Evolutionary conservation across 306 rosid genomes (phyloP).

Genomic region (Ziziphus jujuba): DNA sequence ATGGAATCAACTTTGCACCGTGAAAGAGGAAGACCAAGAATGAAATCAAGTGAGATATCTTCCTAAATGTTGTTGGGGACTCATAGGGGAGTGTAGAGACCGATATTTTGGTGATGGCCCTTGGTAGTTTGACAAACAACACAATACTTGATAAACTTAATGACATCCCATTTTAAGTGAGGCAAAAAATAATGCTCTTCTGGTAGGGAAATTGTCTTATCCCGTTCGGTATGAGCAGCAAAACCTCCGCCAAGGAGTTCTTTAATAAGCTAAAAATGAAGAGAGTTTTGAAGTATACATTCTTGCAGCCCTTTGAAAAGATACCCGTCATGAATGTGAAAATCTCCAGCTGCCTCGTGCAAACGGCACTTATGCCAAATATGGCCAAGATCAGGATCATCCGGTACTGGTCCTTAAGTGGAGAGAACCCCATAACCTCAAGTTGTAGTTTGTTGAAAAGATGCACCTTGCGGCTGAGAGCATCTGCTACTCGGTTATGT

Average conservation of each 20-base stretch:
- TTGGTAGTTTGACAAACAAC: background rate
- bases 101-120: background rate
- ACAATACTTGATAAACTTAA: background rate
- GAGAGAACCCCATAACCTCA: no score
- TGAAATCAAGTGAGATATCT: background rate
- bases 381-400: background rate
- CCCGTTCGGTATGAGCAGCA: background rate
- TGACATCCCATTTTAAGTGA: background rate
- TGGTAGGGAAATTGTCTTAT: background rate
- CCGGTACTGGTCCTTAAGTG: background rate
- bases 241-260: background rate
- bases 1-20: background rate
- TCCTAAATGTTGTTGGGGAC: background rate
- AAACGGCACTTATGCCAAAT: background rate
- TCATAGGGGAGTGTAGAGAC: background rate
- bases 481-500: no score
- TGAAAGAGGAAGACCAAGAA: background rate
- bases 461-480: no score
- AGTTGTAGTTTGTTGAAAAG: no score
- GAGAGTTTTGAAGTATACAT: background rate
- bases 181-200: background rate
- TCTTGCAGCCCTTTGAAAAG: background rate
- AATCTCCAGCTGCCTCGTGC: background rate
- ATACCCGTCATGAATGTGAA: background rate
- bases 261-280: background rate